Evolutionary conservation across 768 basidiomycete species (phyloP), one percentile per base, ranked within the genome.

Genomic region (Trametes meyenii): DNA sequence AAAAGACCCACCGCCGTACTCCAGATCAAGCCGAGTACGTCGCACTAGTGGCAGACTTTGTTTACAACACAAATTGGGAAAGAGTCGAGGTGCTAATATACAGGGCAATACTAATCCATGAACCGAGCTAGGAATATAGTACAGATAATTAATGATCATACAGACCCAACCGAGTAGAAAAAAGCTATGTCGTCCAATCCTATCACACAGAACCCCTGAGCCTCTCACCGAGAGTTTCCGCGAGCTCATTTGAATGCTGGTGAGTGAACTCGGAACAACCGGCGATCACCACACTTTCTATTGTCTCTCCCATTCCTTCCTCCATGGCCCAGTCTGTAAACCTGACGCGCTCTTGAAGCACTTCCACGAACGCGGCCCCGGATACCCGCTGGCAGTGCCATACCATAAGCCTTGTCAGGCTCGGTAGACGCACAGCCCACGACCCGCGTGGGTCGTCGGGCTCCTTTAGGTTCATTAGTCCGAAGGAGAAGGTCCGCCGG

Each of bases 351-450:
- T 76, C 73, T 29, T 74, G 65, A 56, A 92, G 66, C 5, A 81
- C 79, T 13, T 78, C 77, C 16, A 88, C 81, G 46, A 91, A 69
- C 0, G 81, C 83, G 17, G 78, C 76, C 6, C 89, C 90, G 0
- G 79, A 78, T 54, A 92, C 71, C 62, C 84, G 76, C 62, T 87
- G 86, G 68, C 89, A 91, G 58, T 84, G 85, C 58, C 78, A 77
- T 61, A 91, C 70, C 58, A 78, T 79, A 61, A 91, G 71, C 35
- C 73, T 76, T 35, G 74, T 71, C 54, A 92, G 76, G 55, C 71
- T 76, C 26, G 88, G 89, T 23, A 90, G 71, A 33, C 87, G 78
- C 51, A 88, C 67, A 10, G 72, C 75, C 53, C 73, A 43, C 3
- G 62, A 16, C 19, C 45, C 35, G 49, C 29, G 46, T 13, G 53